Evolutionary conservation across 352 stramenopile genomes (phyloP), one percentile per base, ranked within the genome.

Genomic region (Phytophthora sp.): DNA sequence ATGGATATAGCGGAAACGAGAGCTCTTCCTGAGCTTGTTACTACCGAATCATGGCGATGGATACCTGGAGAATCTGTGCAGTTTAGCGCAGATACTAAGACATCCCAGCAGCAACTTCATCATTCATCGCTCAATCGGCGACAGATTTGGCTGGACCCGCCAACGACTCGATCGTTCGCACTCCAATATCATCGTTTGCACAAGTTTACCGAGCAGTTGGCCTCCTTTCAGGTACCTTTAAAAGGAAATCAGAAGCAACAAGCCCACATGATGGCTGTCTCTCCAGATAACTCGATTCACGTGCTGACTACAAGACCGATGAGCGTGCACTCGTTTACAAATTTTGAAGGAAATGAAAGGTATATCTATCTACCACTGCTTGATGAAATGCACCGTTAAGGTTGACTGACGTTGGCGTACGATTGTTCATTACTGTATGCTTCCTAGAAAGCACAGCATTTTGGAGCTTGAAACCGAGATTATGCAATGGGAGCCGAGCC

Each of bases 381-480:
- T 16, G 11, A 20, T 47, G 18, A 47, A n/a, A 7, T 9, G 20
- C n/a, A 47, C 9, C n/a, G 11, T 29, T 26, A 8, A n/a, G 23
- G 4, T 31, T 12, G 23, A 50, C 23, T 50, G 13, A 50, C 12
- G 3, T 9, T 26, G 2, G 31, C 12, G 42, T 20, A 31, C 9
- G n/a, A n/a, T n/a, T 50, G 21, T 33, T 45, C 27, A 13, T 33
- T 12, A 4, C 36, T 16, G 26, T 15, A 45, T 44, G 6, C 27
- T n/a, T 27, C 1, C 6, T 51, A 88, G 82, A 36, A 70, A 65
- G 15, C 80, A 88, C 61, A 83, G 54, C 16, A 68, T 86, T 7
- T 62, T 88, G 21, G 82, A 91, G 53, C 74, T 91, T 27, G 82
- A 91, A 62, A 85, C 68, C 33, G 74, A 88, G 49, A 83, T 86